These are phyloP conservation scores for Fragilariopsis cylindrus DNA, from an alignment of 108 stramenopile genomes.

Conservation along the genomic window DNA sequence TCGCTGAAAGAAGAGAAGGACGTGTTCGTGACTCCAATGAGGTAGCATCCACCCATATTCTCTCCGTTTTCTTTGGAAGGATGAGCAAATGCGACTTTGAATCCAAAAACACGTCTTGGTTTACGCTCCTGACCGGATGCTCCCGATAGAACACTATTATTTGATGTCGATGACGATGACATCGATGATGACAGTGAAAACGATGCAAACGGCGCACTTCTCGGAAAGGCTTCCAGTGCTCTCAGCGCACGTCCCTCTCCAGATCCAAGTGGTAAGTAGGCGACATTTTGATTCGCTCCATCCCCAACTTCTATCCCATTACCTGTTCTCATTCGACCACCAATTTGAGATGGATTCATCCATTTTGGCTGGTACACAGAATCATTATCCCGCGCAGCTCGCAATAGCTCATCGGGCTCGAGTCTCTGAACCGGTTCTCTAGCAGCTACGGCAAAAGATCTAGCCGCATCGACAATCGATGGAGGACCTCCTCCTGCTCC, in stretches of 20 bases:
- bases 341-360: conserved; percentile 30
- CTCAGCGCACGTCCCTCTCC: conserved; percentile 43
- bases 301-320: conserved; percentile 36
- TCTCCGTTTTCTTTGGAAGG: conserved; percentile 26
- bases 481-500: not conserved
- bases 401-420: conserved; percentile 31
- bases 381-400: conserved; percentile 33
- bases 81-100: conserved; percentile 46
- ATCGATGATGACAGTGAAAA: not conserved
- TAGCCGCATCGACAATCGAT: conserved; percentile 12
- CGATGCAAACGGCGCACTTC: conserved; percentile 20
- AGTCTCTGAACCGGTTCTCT: conserved; percentile 8
- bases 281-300: conserved; percentile 25
- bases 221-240: conserved; percentile 28
- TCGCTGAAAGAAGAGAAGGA: conserved; percentile 45
- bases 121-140: conserved; percentile 11
- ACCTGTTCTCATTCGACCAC: conserved; percentile 17
- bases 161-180: not conserved
- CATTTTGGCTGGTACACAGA: conserved; percentile 38
- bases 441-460: conserved; percentile 11
- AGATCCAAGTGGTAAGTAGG: conserved; percentile 32
- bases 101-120: conserved; percentile 33
- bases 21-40: conserved; percentile 51
- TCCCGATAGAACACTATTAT: not conserved
- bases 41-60: conserved; percentile 49